Evolutionary conservation across 2,329 filamentous ascomycete genomes (phyloP).

Genomic region (Talaromyces rugulosus): DNA sequence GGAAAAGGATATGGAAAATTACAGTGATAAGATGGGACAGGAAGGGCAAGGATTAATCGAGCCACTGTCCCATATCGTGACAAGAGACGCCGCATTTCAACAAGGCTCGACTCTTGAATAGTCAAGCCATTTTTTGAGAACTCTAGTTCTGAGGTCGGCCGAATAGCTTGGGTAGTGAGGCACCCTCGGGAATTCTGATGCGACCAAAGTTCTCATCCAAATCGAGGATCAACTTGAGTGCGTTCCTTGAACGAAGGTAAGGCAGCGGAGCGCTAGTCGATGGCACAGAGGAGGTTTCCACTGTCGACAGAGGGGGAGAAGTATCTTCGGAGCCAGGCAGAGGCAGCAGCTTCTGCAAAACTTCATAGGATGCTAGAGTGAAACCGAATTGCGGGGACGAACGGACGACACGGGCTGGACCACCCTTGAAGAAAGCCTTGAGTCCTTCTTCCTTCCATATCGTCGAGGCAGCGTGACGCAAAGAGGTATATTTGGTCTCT

Average conservation of each 20-base stretch:
- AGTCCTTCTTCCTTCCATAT: constrained; percentile 90
- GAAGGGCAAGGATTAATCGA: background rate
- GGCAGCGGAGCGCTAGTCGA: constrained; percentile 62
- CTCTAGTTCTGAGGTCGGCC: constrained; percentile 25
- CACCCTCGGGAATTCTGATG: constrained; percentile 53
- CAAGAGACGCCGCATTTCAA: background rate
- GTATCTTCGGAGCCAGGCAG: constrained; percentile 59
- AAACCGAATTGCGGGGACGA: constrained; percentile 98
- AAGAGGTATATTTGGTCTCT: constrained; percentile 78
- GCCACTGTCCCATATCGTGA: background rate
- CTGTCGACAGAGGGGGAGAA: constrained; percentile 50
- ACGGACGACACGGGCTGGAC: constrained; percentile 87
- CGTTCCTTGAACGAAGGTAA: constrained; percentile 75
- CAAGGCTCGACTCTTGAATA: background rate
- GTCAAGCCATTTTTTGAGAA: background rate
- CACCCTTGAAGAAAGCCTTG: constrained; percentile 97
- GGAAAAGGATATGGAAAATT: background rate
- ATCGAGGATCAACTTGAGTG: constrained; percentile 91
- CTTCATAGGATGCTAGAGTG: constrained; percentile 91
- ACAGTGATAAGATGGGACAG: background rate
- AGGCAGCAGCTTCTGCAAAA: constrained; percentile 76
- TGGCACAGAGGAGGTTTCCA: constrained; percentile 60
- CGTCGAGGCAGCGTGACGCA: constrained; percentile 79
- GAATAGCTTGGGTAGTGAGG: constrained; percentile 36
- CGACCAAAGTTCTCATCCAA: constrained; percentile 90